Base-by-base conservation (phyloP, 2,329 filamentous ascomycete species). In the Fusarium sterilihyphosum region DNA sequence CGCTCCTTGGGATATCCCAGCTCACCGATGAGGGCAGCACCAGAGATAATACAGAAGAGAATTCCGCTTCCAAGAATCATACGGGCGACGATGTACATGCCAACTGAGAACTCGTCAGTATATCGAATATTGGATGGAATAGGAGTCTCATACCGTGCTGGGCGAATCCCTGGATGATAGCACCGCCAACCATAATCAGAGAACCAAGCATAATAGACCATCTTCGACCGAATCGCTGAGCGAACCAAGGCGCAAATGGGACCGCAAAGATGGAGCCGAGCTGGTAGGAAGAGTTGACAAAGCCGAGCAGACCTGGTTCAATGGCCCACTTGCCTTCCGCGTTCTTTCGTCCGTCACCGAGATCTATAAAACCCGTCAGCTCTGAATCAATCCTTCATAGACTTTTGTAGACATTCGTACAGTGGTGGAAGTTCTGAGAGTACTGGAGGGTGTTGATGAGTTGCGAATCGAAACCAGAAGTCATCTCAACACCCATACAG, bases 21-120 rank as follows among this genome's bases (percentile, higher is more conserved):
- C 77, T 91, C 90, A 80, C 88, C 89, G 35, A 91, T 88, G 57
- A 91, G 81, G 40, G 87, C 85, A 3, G 89, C 88, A 9, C 87
- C 89, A 5, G 88, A 86, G 40, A 90, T 87, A 69, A 91, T 91
- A 67, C 86, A 87, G 73, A 88, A 89, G 0, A 88, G 86, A 54
- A 91, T 89, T n/a, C 90, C 90, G 31, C 88, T 86, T 22, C 90
- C 90, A n/a, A 91, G 86, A 33, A 91, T 82, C 66, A 90, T 85
- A 63, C 90, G 87, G 18, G 89, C 85, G 26, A 90, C 81, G 70
- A 91, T 88, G 75, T 90, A 92, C 89, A 91, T 91, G 43, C 80
- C 86, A 37, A 85, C 86, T 88, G 16, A 9, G 8, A 47, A 16
- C 6, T 24, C 2, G 14, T 73, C 8, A 69, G 50, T 37, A 17